Base-by-base conservation (phyloP, 2,329 filamentous ascomycete species). In the Plectosphaerella cucumerina region DNA sequence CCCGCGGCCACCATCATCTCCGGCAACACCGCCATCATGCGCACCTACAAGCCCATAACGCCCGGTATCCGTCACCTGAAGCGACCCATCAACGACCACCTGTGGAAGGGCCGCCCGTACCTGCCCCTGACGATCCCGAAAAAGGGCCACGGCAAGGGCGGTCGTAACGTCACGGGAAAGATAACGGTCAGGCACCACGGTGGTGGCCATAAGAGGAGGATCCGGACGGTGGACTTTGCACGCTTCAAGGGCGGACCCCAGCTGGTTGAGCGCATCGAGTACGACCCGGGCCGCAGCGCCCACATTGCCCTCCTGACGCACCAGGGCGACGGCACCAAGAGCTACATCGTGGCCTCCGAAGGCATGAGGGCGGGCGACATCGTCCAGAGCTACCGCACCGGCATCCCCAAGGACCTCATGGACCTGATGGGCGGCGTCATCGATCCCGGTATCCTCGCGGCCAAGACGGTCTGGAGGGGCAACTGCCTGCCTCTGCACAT, bases 401-500 rank as follows among this genome's bases (percentile, higher is more conserved):
- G 94, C 58, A 94, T 99, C 53, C 94, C 95, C 1, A 78, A 88
- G 56, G 87, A 94, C 57, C 75, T 99, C 50, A 80, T 97, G 62
- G 85, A 87, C 47, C 91, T 86, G 65, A 97, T 99, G 92, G 94
- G 94, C 54, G 93, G 94, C 60, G 75, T 86, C 41, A 81, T 97
- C 47, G 94, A 99, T 77, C 91, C 93, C 11, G 95, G 95, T 86
- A 90, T 99, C 68, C 74, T 99, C 55, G 94, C 95, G 8, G 89
- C 94, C 26, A 94, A 90, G 74, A 99, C 95, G 21, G 92, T 91
- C 1, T 92, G 92, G 75, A 82, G 90, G 63, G 94, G 94, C 50
- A 99, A 99, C 70, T 99, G 94, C 67, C 72, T 99, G 59, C 94
- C 94, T 14, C 77, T 99, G 66, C 89, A 96, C 71, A 94, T 99